Conservation (phyloP, 1,284 basidiomycete genomes). For the Austroboletus niveus region DNA sequence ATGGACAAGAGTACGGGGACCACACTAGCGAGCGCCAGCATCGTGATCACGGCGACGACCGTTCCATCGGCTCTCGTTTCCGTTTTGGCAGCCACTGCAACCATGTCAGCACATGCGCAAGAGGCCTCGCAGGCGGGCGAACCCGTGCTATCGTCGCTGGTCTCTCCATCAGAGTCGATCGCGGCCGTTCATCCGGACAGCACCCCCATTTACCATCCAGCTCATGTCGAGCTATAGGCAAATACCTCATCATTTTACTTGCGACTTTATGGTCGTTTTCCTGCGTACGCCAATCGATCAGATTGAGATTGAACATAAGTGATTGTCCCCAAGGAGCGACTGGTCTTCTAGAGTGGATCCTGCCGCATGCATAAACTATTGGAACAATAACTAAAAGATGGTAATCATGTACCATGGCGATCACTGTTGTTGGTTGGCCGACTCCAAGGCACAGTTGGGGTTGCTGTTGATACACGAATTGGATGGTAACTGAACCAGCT, state of each 20-base stretch:
- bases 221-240: constrained; percentile 22
- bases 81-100: constrained; percentile 7
- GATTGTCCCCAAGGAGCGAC: too few species aligned
- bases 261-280: neutral
- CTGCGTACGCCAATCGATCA: neutral
- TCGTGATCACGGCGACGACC: constrained; percentile 4
- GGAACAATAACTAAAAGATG: too few species aligned
- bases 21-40: constrained; percentile 14
- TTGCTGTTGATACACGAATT: too few species aligned
- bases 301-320: too few species aligned
- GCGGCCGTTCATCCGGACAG: neutral
- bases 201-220: constrained; percentile 1
- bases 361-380: too few species aligned
- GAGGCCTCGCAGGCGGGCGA: neutral
- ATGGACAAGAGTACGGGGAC: neutral
- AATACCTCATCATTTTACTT: neutral
- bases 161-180: neutral
- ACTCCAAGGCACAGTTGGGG: too few species aligned
- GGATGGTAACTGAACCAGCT: too few species aligned
- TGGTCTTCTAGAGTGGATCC: too few species aligned
- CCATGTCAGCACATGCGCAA: neutral
- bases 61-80: constrained; percentile 14
- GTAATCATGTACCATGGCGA: too few species aligned
- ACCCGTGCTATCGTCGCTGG: neutral
- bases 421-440: too few species aligned